Base-by-base conservation (phyloP, 2,329 filamentous ascomycete genomes). In the Phaeosphaeriaceae sp. region DNA sequence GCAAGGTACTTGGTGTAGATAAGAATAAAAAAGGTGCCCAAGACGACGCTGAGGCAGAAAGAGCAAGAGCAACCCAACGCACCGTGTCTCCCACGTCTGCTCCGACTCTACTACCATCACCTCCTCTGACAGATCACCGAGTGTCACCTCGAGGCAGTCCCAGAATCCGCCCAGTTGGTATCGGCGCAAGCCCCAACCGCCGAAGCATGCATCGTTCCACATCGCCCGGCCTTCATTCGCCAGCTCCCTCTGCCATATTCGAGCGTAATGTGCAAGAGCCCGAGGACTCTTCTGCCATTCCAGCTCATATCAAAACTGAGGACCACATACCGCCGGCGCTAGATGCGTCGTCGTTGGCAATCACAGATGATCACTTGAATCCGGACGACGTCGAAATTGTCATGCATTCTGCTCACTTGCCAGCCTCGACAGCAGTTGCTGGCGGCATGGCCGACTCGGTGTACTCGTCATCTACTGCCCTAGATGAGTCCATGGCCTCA, bases 321-420 rank as follows among this genome's bases (percentile, higher is more conserved):
- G 92, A 97, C 76, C 85, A 92, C 70, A 97, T 97, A 60, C 93
- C 93, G 6, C 84, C 93, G 0, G 92, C 95, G 11, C 81, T 97
- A 39, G 91, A 96, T 71, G 93, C 93, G 42, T 93, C 91, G 2
- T 95, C 92, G 34, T 85, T 92, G 64, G 92, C 92, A 48, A 96
- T 97, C 66, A 97, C 93, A 11, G 91, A 96, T 74, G 80, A 85
- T 60, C 86, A 87, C 48, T 81, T 97, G 42, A 88, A 94, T 70
- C 91, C 92, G 4, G 92, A 97, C 71, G 84, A 87, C 18, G 92
- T 97, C 45, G 92, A 97, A 77, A 97, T 97, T 69, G 84, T 97
- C 37, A 97, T 90, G 40, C 92, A 95, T 71, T 82, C 84, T 26
- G 86, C 86, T 18, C 92, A 97, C 72, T 91, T 93, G 67, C 87